Conservation (phyloP, 164 flowering plant genomes). For the Cinnamomum micranthum region DNA sequence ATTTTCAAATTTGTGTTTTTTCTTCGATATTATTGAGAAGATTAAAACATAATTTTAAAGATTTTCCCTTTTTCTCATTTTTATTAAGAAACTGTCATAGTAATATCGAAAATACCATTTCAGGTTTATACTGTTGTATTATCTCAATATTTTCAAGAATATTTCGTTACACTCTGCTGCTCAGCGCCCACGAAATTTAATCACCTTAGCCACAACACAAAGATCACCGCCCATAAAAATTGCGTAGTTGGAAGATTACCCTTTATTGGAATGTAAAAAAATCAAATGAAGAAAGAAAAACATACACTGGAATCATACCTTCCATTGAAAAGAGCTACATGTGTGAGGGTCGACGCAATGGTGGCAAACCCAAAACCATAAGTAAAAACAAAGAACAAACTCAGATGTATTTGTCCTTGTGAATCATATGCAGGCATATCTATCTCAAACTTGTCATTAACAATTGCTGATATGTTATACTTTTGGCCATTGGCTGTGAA, state of each 20-base stretch:
- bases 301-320: slow-evolving; percentile 26
- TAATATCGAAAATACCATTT: too few species aligned
- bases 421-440: slow-evolving; percentile 27
- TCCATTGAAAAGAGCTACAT: slow-evolving; percentile 54
- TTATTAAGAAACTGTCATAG: too few species aligned
- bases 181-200: too few species aligned
- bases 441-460: slow-evolving; percentile 41
- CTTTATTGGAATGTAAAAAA: too few species aligned
- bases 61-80: too few species aligned
- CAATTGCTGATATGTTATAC: slow-evolving; percentile 38
- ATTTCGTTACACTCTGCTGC: too few species aligned
- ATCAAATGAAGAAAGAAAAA: too few species aligned
- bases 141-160: too few species aligned
- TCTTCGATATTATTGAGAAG: too few species aligned
- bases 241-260: not conserved
- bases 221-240: not conserved
- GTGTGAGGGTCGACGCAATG: slow-evolving; percentile 48
- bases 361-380: slow-evolving; percentile 62
- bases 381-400: slow-evolving; percentile 43
- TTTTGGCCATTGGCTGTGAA: slow-evolving; percentile 31
- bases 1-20: too few species aligned
- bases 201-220: not conserved
- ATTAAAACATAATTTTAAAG: too few species aligned
- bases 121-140: too few species aligned
- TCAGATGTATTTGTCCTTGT: slow-evolving; percentile 40